Conservation (phyloP, 2,329 filamentous ascomycete species). For the Thelonectria olida region DNA sequence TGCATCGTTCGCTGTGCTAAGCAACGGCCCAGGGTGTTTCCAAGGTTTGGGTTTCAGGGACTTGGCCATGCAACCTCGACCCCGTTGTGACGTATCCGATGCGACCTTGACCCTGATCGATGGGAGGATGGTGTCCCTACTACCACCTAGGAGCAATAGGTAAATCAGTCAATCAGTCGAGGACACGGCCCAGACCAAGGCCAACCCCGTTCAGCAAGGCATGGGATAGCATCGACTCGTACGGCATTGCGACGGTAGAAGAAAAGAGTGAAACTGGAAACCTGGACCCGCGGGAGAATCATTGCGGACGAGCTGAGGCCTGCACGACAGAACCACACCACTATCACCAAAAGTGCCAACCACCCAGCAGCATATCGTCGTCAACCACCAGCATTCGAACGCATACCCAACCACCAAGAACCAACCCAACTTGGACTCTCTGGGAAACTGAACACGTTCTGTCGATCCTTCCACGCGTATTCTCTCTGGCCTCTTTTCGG, state of each 20-base stretch:
- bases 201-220: not conserved
- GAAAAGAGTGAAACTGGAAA: not conserved
- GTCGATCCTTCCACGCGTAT: not conserved
- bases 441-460: not conserved
- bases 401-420: not conserved
- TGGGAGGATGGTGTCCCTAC: not conserved
- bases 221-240: not conserved
- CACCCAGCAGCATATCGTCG: not conserved
- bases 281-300: not conserved
- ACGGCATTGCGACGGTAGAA: not conserved
- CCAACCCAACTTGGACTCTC: not conserved
- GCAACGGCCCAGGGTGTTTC: constrained; percentile 24
- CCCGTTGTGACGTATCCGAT: constrained; percentile 36
- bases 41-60: constrained; percentile 33
- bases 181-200: not conserved
- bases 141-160: not conserved
- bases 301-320: not conserved
- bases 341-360: not conserved
- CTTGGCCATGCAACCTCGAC: constrained; percentile 32
- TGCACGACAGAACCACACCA: constrained; percentile 15
- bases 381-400: no score
- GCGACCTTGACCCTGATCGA: constrained; percentile 13
- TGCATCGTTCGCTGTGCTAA: no score
- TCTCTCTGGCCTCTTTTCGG: constrained; percentile 3
- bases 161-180: not conserved